Evolutionary conservation across 371 early-diverging fungal genomes (phyloP), one percentile per base, ranked within the genome.

Genomic region (Polyrhizophydium stewartii): DNA sequence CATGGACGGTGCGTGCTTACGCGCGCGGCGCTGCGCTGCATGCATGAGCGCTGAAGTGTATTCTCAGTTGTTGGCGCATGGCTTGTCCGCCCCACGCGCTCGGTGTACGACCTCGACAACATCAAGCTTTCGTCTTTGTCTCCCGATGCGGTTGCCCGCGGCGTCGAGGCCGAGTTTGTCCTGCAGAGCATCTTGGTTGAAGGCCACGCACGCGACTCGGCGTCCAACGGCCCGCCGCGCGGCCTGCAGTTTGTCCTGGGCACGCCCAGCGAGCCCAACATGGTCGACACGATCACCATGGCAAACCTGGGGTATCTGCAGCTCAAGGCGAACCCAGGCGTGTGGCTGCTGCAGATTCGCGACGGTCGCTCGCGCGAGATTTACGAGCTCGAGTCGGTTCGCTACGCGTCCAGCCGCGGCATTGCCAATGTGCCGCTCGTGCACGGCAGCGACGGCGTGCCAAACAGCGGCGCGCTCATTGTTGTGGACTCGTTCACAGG

Each of bases 241-340:
- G 96, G 96, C 0, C 79, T 92, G 10, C 92, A 97, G 68, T 89
- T 94, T 52, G 79, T 88, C 12, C 85, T 97, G 19, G 91, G 89
- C 16, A 87, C 90, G 19, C 66, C 68, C 0, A 62, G 70, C 0
- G 60, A 80, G 2, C 75, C 84, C 7, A 72, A 69, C 0, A 80
- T 83, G 45, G 87, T 86, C 0, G 96, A 94, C 64, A 96, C 96
- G 2, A 89, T 94, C 40, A 93, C 96, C 1, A 97, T 97, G 97
- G 92, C 93, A 37, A 97, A 97, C 58, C 77, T 94, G 24, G 97
- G 97, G 0, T 97, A 97, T 66, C 81, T 95, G 63, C 97, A 97
- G 68, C 79, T 97, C 37, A 91, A 93, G 68, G 93, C 95, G 1
- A 82, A 83, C 49, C 94, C 95, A 0, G 97, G 97, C 40, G 80